Evolutionary conservation across 2,329 filamentous ascomycete species (phyloP).

Genomic region (Aspergillus amoenus): DNA sequence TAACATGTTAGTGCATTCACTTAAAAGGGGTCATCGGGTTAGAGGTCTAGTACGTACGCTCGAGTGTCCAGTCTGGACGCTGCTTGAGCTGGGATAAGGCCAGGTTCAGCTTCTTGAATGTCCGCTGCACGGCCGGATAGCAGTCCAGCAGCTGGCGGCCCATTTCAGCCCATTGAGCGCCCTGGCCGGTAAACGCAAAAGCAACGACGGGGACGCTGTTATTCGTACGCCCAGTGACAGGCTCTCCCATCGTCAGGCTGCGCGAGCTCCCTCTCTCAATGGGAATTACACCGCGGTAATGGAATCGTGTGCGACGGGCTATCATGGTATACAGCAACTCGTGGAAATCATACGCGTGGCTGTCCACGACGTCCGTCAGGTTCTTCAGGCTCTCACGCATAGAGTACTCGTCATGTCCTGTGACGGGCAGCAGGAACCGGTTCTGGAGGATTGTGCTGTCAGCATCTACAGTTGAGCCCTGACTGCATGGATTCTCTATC

Average conservation of each 20-base stretch:
- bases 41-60: background rate
- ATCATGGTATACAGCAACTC: background rate
- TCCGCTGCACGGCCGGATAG: background rate
- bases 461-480: background rate
- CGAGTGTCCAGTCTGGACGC: slow-evolving; percentile 10
- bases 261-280: background rate
- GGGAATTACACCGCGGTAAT: background rate
- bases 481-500: background rate
- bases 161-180: slow-evolving; percentile 33
- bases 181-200: slow-evolving; percentile 32
- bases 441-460: background rate
- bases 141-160: slow-evolving; percentile 9
- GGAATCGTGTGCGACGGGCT: background rate
- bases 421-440: background rate
- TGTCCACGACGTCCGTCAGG: background rate
- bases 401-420: background rate
- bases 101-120: slow-evolving; percentile 10
- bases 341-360: background rate
- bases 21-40: background rate
- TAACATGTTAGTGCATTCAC: slow-evolving; percentile 14
- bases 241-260: no score
- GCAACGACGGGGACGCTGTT: background rate
- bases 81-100: background rate
- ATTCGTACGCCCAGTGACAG: background rate
- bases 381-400: background rate